Evolutionary conservation across 2,329 filamentous ascomycete genomes (phyloP).

Genomic region (Pseudofabraea citricarpa): DNA sequence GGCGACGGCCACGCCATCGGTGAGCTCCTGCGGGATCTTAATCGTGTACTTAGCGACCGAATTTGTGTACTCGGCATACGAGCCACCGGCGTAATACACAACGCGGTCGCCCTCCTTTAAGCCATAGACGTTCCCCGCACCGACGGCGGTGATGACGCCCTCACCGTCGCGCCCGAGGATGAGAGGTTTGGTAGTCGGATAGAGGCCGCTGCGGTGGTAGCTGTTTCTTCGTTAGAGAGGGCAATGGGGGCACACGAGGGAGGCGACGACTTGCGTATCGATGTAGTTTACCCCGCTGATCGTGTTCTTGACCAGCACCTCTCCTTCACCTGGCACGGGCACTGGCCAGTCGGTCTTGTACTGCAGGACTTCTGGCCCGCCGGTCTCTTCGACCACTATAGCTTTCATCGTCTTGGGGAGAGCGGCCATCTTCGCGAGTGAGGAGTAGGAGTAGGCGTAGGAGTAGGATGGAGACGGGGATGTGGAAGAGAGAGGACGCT

Average conservation of each 20-base stretch:
- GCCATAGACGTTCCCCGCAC: slow-evolving; percentile 44
- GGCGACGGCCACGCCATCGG: slow-evolving; percentile 60
- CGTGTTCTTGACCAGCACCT: slow-evolving; percentile 77
- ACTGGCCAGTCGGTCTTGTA: slow-evolving; percentile 68
- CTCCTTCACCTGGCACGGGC: slow-evolving; percentile 60
- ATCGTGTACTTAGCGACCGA: slow-evolving; percentile 45
- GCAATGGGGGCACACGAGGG: not conserved
- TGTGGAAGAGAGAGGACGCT: too few relatives aligned
- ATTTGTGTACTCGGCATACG: slow-evolving; percentile 54
- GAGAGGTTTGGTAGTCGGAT: slow-evolving; percentile 66
- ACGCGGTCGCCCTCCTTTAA: slow-evolving; percentile 66
- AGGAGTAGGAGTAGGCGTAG: too few relatives aligned
- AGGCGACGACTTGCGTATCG: slow-evolving; percentile 54
- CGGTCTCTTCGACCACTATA: slow-evolving; percentile 66
- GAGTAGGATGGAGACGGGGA: too few relatives aligned
- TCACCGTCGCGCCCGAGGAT: slow-evolving; percentile 76
- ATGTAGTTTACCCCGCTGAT: slow-evolving; percentile 84
- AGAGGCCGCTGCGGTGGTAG: slow-evolving; percentile 84
- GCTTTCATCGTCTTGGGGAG: slow-evolving; percentile 46
- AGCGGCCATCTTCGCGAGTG: not conserved
- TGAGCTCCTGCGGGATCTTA: slow-evolving; percentile 58
- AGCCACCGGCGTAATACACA: slow-evolving; percentile 54
- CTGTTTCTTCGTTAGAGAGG: slow-evolving; percentile 27
- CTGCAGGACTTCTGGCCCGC: slow-evolving; percentile 67
- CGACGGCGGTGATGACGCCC: slow-evolving; percentile 62